Evolutionary conservation across 2,329 filamentous ascomycete genomes (phyloP).

Genomic region (Fusarium chlamydosporum): DNA sequence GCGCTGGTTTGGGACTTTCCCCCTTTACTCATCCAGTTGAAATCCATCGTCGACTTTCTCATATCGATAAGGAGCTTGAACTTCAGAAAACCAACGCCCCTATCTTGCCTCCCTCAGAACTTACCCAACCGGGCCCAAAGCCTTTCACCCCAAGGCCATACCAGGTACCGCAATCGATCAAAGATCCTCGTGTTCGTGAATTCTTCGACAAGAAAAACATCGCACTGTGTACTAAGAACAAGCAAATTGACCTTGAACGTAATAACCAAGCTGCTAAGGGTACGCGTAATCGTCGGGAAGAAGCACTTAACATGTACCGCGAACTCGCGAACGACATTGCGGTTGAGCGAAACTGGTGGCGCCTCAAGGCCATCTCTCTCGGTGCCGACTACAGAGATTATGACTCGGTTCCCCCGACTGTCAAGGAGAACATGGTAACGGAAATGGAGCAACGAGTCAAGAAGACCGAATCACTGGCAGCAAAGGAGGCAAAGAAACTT

Average conservation of each 20-base stretch:
- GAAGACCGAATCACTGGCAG: neutral
- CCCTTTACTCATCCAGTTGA: conserved; percentile 23
- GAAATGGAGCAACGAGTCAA: conserved; percentile 29
- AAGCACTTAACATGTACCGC: conserved; percentile 45
- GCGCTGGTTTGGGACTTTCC: neutral
- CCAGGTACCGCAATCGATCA: conserved; percentile 27
- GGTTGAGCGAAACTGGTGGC: conserved; percentile 51
- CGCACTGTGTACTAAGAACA: conserved; percentile 45
- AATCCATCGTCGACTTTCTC: conserved; percentile 29
- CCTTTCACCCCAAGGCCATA: conserved; percentile 3
- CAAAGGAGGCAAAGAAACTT: neutral
- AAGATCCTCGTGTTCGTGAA: conserved; percentile 6
- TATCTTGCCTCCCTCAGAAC: conserved; percentile 47
- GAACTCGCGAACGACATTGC: conserved; percentile 45
- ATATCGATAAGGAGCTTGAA: conserved; percentile 45
- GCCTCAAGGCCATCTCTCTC: conserved; percentile 47
- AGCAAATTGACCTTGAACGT: conserved; percentile 51
- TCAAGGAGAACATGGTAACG: conserved; percentile 43
- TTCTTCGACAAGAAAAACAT: conserved; percentile 26
- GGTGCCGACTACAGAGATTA: conserved; percentile 46
- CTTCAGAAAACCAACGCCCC: conserved; percentile 48
- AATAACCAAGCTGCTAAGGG: conserved; percentile 59
- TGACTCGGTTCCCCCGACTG: conserved; percentile 27
- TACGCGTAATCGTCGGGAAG: conserved; percentile 53
- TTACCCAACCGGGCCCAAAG: conserved; percentile 34